Conservation (phyloP, 1,284 basidiomycete genomes). For the Ustilago loliicola region DNA sequence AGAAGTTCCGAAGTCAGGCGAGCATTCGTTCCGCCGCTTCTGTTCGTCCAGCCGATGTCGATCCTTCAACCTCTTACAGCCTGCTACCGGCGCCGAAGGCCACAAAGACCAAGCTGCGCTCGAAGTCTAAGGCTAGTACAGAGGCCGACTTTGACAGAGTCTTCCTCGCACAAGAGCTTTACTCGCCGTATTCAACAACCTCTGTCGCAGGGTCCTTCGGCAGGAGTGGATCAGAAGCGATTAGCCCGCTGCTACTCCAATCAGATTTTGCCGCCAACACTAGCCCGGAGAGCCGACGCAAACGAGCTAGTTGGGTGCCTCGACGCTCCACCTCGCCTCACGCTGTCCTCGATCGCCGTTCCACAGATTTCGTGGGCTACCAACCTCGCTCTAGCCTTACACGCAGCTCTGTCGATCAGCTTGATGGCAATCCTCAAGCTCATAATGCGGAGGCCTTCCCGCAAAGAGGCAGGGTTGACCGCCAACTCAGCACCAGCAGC, state of each 20-base stretch:
- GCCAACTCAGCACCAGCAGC: slow-evolving; percentile 34
- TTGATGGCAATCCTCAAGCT: not conserved
- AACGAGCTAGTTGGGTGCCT: slow-evolving; percentile 21
- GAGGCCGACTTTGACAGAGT: slow-evolving; percentile 59
- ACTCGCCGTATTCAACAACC: slow-evolving; percentile 7
- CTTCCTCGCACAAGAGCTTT: slow-evolving; percentile 69
- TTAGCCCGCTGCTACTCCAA: slow-evolving; percentile 13
- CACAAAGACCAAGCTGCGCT: slow-evolving; percentile 38
- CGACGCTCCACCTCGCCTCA: slow-evolving; percentile 24
- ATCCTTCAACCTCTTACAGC: slow-evolving; percentile 13
- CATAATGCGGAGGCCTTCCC: not conserved
- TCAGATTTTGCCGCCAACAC: slow-evolving; percentile 11
- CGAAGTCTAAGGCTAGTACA: slow-evolving; percentile 42
- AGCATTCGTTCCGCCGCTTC: slow-evolving; percentile 34
- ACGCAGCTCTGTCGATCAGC: slow-evolving; percentile 13
- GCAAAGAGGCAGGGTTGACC: slow-evolving; percentile 15
- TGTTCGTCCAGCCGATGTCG: slow-evolving; percentile 13
- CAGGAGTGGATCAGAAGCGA: slow-evolving; percentile 4
- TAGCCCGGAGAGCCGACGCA: slow-evolving; percentile 14
- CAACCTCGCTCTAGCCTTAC: not conserved
- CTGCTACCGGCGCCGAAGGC: slow-evolving; percentile 21
- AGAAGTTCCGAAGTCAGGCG: slow-evolving; percentile 40
- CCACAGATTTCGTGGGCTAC: not conserved
- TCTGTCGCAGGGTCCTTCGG: not conserved
- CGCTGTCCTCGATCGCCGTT: slow-evolving; percentile 9